Conservation (phyloP, 192 early-diverging fungal species). For the Backusella morwellensis region DNA sequence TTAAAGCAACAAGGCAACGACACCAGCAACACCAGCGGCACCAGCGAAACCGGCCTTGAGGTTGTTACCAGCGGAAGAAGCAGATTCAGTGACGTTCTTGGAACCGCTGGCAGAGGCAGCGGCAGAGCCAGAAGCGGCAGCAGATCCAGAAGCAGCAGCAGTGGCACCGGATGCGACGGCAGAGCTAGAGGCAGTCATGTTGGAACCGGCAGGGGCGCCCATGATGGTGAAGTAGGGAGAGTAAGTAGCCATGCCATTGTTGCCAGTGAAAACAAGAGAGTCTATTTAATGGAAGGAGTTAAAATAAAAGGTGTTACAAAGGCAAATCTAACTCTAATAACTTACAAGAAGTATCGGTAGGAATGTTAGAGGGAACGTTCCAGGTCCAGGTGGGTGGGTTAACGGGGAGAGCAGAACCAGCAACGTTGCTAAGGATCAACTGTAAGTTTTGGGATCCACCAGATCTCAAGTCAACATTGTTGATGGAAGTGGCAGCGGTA, state of each 20-base stretch:
- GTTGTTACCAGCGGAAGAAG: slow-evolving; percentile 16
- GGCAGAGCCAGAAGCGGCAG: not conserved
- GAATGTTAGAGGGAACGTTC: slow-evolving; percentile 24
- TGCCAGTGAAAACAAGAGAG: slow-evolving; percentile 11
- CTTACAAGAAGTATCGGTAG: slow-evolving; percentile 24
- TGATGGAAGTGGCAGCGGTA: slow-evolving; percentile 5
- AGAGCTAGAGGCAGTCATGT: not conserved
- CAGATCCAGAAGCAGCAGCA: not conserved
- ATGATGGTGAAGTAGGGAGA: slow-evolving; percentile 26
- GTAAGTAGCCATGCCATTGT: not conserved
- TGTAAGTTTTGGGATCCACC: slow-evolving; percentile 15
- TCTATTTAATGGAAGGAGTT: not conserved
- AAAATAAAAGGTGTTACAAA: not conserved
- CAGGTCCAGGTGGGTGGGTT: slow-evolving; percentile 10
- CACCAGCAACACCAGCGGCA: slow-evolving; percentile 17
- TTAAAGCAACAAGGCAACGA: slow-evolving; percentile 24
- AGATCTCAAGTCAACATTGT: slow-evolving; percentile 15
- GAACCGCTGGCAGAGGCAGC: not conserved
- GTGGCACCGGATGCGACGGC: not conserved
- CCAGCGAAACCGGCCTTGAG: slow-evolving; percentile 3
- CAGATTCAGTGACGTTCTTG: not conserved
- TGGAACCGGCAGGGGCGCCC: not conserved
- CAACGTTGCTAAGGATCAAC: slow-evolving; percentile 3
- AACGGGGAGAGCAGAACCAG: slow-evolving; percentile 7
- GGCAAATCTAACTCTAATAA: not conserved